Percentiles rank a stretch among this genome's conserved stretches.
Conservation (phyloP, 2,329 filamentous ascomycete genomes). For the Phaeophleospora eucalypticola region DNA sequence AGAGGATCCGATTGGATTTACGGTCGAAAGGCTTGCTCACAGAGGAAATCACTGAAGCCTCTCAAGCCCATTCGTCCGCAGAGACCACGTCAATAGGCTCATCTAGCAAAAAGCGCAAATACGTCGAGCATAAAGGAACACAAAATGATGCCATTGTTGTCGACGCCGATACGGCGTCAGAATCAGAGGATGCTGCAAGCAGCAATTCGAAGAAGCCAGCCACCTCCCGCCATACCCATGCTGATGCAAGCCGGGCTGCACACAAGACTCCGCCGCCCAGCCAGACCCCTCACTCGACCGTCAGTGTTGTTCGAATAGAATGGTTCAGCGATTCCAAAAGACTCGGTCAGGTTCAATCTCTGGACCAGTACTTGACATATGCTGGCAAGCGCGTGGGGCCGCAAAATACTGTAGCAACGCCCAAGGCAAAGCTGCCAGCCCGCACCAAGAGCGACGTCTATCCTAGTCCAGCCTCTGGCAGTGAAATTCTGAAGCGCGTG, state of each 20-base stretch:
- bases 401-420: conserved; percentile 23
- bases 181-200: conserved; percentile 26
- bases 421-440: conserved; percentile 10
- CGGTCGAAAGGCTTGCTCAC: conserved; percentile 61
- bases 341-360: conserved; percentile 41
- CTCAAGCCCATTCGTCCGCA: too few relatives aligned
- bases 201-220: conserved; percentile 2
- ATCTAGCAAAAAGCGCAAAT: conserved; percentile 12
- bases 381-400: conserved; percentile 43
- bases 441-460: too few relatives aligned
- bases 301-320: conserved; percentile 51
- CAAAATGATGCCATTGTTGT: conserved; percentile 16
- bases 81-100: not conserved
- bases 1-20: conserved; percentile 74
- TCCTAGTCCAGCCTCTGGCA: conserved; percentile 5
- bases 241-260: too few relatives aligned
- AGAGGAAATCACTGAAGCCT: conserved; percentile 8
- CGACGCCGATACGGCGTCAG: conserved; percentile 36
- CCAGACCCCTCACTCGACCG: too few relatives aligned
- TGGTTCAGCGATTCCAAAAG: conserved; percentile 52
- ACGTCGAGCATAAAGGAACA: too few relatives aligned
- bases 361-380: conserved; percentile 51
- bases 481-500: conserved; percentile 49
- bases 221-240: too few relatives aligned
- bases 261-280: too few relatives aligned